Conservation (phyloP, 2,329 filamentous ascomycete species). For the Aspergillus unguis region DNA sequence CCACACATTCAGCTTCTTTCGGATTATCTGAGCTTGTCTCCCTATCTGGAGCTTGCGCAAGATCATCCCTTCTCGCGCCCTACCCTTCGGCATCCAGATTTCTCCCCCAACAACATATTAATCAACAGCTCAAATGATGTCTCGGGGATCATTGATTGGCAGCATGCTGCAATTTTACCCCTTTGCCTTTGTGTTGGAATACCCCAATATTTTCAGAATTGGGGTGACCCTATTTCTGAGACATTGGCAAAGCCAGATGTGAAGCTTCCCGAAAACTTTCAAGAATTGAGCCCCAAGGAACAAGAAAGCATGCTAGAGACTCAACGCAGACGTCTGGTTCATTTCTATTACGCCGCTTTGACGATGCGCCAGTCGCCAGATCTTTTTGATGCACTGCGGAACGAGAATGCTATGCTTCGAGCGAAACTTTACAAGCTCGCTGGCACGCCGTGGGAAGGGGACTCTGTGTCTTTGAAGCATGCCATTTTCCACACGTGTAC, state of each 20-base stretch:
- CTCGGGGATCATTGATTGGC: slow-evolving; percentile 26
- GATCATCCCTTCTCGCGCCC: slow-evolving; percentile 20
- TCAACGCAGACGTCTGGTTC: slow-evolving; percentile 20
- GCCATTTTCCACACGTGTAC: slow-evolving; percentile 19
- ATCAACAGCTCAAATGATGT: slow-evolving; percentile 21
- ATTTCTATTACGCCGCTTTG: slow-evolving; percentile 27
- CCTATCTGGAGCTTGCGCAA: slow-evolving; percentile 17
- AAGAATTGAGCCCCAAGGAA: slow-evolving; percentile 21
- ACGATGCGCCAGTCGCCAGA: slow-evolving; percentile 23
- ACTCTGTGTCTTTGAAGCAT: slow-evolving; percentile 23
- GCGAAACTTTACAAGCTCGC: slow-evolving; percentile 24
- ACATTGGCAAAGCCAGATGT: slow-evolving; percentile 20
- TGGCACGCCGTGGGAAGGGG: slow-evolving; percentile 29
- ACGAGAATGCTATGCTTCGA: slow-evolving; percentile 21
- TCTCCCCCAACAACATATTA: slow-evolving; percentile 32
- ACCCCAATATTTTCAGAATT: slow-evolving; percentile 34
- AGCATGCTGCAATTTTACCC: slow-evolving; percentile 29
- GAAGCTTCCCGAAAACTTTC: slow-evolving; percentile 24
- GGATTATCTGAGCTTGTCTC: slow-evolving; percentile 17
- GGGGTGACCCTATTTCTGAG: slow-evolving; percentile 29
- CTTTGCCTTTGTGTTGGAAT: slow-evolving; percentile 28
- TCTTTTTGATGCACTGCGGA: slow-evolving; percentile 23
- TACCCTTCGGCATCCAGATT: slow-evolving; percentile 25
- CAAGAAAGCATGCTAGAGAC: slow-evolving; percentile 21
- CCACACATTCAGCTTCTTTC: slow-evolving; percentile 16